phyloP scores from a whole-genome alignment of 2,329 filamentous ascomycete species.

The Daldinia sp. region DNA sequence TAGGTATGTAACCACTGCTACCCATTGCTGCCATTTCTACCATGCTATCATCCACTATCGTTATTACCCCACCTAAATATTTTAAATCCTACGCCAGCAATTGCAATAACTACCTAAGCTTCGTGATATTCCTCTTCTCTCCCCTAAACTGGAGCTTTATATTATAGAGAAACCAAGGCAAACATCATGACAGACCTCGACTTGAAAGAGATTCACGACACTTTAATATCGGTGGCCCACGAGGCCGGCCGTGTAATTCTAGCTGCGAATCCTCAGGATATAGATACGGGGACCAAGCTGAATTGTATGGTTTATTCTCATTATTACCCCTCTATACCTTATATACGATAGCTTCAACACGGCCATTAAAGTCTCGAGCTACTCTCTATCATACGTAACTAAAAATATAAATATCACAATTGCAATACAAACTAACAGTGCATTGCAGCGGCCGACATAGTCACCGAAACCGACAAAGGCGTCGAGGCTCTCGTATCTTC shows the following conservation, averaged over 20 bases:
- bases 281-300: conserved; percentile 67
- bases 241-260: conserved; percentile 72
- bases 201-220: conserved; percentile 68
- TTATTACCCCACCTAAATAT: not conserved
- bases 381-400: no score
- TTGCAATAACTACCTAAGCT: no score
- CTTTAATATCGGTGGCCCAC: conserved; percentile 66
- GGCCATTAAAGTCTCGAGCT: not conserved
- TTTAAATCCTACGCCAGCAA: not conserved
- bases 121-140: conserved; percentile 4
- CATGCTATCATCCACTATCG: no score
- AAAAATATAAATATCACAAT: not conserved
- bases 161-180: not conserved
- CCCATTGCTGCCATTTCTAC: conserved; percentile 4
- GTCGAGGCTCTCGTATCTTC: conserved; percentile 69
- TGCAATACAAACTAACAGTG: not conserved
- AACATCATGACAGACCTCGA: conserved; percentile 63
- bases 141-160: conserved; percentile 2
- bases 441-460: conserved; percentile 68
- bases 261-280: conserved; percentile 65
- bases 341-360: not conserved
- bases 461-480: conserved; percentile 72
- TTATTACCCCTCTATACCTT: conserved; percentile 32
- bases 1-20: not conserved
- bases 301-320: conserved; percentile 61